Base-by-base conservation (phyloP, 179 eudicot species). In the Gypsophila paniculata region DNA sequence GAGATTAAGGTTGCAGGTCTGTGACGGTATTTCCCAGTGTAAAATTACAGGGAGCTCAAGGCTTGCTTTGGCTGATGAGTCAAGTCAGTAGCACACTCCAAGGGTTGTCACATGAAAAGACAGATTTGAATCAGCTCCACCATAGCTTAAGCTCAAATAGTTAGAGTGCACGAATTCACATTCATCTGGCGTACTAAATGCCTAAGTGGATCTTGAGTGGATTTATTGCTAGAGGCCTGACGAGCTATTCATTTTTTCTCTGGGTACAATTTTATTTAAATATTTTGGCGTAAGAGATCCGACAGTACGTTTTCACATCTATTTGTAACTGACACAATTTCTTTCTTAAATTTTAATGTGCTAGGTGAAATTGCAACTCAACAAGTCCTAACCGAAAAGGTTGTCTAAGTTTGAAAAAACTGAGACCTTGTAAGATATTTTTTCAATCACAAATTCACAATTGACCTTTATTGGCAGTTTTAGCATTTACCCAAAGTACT, bases 141-240 rank as follows among this genome's bases (percentile, higher is more conserved):
- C n/a, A 11, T 13, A 60, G 42, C 69, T 44, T 21, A 21, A 22
- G 22, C 54, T 44, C 34, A 65, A 39, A 42, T 44, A 38, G 42
- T 11, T n/a, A 42, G 53, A 34, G 18, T 53, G 3, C 60, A 55
- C 9, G 55, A 46, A 29, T 22, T 65, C 54, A 39, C 17, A 18
- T 32, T 44, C 69, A 65, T 7, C 25, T 39, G 53, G 54, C 13
- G 1, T 42, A 65, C 34, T 65, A 65, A 21, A 34, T 23, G 17
- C 23, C 54, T 65, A 65, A 21, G 54, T 23, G 17, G 49, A 63
- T 19, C 23, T 63, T 23, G 17, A 38, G 68, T 14, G 1, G 21
- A 63, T 49, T 38, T n/a, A 36, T 63, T 22, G n/a, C 49, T 68
- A 51, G 23, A 68, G 32, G 62, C 62, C 48, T n/a, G 11, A 36